phyloP scores from a whole-genome alignment of 352 stramenopile genomes.

The Phytophthora tentaculata region DNA sequence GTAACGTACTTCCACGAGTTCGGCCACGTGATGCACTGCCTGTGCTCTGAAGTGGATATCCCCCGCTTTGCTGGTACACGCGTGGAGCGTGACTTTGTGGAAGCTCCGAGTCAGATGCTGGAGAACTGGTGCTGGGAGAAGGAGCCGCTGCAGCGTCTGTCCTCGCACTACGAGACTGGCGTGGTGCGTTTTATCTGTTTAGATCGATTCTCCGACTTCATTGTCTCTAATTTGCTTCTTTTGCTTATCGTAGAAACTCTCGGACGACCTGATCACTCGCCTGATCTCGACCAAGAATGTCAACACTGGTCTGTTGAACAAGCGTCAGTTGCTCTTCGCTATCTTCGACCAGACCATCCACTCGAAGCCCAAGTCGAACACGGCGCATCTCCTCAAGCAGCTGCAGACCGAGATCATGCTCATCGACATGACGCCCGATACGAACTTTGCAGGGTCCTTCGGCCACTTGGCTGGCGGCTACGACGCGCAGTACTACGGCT shows the following conservation, averaged over 20 bases:
- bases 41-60: conserved; percentile 87
- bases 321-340: conserved; percentile 83
- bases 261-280: conserved; percentile 77
- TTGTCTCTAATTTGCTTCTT: conserved; percentile 11
- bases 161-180: conserved; percentile 84
- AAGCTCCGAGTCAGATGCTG: conserved; percentile 92
- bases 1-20: conserved; percentile 93
- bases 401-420: conserved; percentile 88
- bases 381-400: conserved; percentile 76
- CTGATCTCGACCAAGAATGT: conserved; percentile 91
- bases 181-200: conserved; percentile 42
- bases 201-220: not conserved
- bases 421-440: conserved; percentile 86
- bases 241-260: conserved; percentile 61
- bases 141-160: conserved; percentile 81
- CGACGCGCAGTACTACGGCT: conserved; percentile 87
- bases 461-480: conserved; percentile 83
- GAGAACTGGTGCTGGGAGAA: conserved; percentile 94
- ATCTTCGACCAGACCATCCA: conserved; percentile 90
- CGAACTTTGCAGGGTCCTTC: conserved; percentile 88
- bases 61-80: conserved; percentile 78
- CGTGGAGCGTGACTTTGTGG: conserved; percentile 89
- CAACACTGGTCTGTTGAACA: conserved; percentile 81
- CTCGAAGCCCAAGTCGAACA: conserved; percentile 85
- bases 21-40: conserved; percentile 90